Percentiles rank a stretch among this genome's conserved stretches.
phyloP scores from a whole-genome alignment of 1,139 yeast species.

The Lodderomyces orthopsilosis region DNA sequence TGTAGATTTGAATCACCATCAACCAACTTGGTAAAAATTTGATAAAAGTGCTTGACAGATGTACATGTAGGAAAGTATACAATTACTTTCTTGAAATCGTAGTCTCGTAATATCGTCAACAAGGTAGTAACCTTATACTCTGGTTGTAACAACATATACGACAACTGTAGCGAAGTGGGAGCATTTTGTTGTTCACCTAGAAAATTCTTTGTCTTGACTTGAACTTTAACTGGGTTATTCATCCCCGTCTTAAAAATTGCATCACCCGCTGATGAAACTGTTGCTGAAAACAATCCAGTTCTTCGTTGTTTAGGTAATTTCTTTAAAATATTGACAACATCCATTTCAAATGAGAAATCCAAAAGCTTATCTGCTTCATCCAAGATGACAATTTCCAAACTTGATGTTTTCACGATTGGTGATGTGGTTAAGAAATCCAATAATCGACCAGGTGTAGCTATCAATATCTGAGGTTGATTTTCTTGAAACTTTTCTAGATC shows the following conservation, averaged over 20 bases:
- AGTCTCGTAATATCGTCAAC: slow-evolving; percentile 50
- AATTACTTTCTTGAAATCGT: slow-evolving; percentile 68
- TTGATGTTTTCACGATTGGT: slow-evolving; percentile 47
- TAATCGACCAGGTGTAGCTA: slow-evolving; percentile 93
- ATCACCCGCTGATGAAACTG: slow-evolving; percentile 76
- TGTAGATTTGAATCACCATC: slow-evolving; percentile 23
- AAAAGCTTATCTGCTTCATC: slow-evolving; percentile 93
- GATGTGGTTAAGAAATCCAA: slow-evolving; percentile 62
- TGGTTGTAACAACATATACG: slow-evolving; percentile 61
- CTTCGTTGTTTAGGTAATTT: slow-evolving; percentile 85
- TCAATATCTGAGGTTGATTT: slow-evolving; percentile 64
- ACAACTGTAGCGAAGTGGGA: slow-evolving; percentile 66
- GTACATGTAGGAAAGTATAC: slow-evolving; percentile 92
- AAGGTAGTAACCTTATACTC: slow-evolving; percentile 58
- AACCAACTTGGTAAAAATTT: slow-evolving; percentile 39
- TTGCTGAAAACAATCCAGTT: slow-evolving; percentile 91
- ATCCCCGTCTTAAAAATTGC: slow-evolving; percentile 74
- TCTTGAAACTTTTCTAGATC: slow-evolving; percentile 61
- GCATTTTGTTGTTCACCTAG: slow-evolving; percentile 21
- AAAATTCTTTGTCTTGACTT: slow-evolving; percentile 54
- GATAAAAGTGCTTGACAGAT: slow-evolving; percentile 73
- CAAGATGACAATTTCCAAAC: slow-evolving; percentile 71
- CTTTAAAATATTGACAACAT: slow-evolving; percentile 63
- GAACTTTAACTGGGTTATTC: slow-evolving; percentile 83
- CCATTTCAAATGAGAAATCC: slow-evolving; percentile 73